Evolutionary conservation across 1,284 basidiomycete species (phyloP), one percentile per base, ranked within the genome.

Genomic region (Cystobasidium sp.): DNA sequence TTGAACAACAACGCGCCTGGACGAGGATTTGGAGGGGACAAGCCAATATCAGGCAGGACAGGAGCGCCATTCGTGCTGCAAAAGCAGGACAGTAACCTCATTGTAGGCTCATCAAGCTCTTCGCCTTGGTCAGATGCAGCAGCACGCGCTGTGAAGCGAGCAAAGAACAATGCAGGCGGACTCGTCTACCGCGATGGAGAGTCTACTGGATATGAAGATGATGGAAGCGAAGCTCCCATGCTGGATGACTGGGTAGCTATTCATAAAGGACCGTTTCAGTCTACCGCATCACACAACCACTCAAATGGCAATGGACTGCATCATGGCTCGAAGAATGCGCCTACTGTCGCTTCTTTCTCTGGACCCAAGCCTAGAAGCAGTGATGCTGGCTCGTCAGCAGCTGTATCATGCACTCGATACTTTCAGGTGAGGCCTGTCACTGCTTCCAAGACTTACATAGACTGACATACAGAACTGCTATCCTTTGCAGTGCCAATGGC

Each of bases 171-270:
- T 22, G 44, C 49, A 22, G 66, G 66, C 16, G 66, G 66, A 43
- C 22, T 68, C n/a, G 53, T 59, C 10, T 73, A 65, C 22, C 46
- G 70, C 44, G 70, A 73, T 39, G 70, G 62, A 14, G 70, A 73
- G 37, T 66, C 51, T 41, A 73, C 70, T 24, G 70, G 70, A 1
- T 73, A 56, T 52, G 70, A 73, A 24, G 70, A 73, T n/a, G 70
- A 73, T 58, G 70, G 70, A 9, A 65, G 63, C 43, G 70, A 73
- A 58, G 64, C 43, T 16, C 31, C 37, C 10, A 41, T 39, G 51
- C 31, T 52, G 31, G 41, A 51, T 14, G 43, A 31, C 24, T 66
- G 47, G 64, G 46, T 47, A 24, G 20, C 49, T 4, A 24, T 53
- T 18, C 51, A 53, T 22, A 66, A 53, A 22, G 24, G 24, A 14